Conservation (phyloP, 768 basidiomycete genomes). For the Amanita molliuscula region DNA sequence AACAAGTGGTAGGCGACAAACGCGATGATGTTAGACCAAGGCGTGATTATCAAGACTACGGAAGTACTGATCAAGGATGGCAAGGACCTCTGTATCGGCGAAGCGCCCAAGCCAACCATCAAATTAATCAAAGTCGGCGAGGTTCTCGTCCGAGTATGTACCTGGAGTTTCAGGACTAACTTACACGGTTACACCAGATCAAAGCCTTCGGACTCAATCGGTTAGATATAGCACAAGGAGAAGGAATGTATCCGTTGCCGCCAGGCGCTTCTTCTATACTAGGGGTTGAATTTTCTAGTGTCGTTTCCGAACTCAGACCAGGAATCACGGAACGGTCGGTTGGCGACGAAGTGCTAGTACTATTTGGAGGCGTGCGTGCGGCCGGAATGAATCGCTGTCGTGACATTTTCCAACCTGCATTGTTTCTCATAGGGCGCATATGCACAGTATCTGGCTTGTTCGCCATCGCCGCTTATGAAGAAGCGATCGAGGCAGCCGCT, state of each 20-base stretch:
- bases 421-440: constrained; percentile 63
- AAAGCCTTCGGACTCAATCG: constrained; percentile 85
- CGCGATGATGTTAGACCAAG: too few species aligned
- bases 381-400: background rate
- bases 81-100: constrained; percentile 72
- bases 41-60: background rate
- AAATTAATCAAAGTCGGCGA: constrained; percentile 37
- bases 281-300: constrained; percentile 83
- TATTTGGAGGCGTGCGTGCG: constrained; percentile 68
- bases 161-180: background rate
- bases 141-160: constrained; percentile 72
- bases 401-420: background rate
- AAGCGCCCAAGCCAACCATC: constrained; percentile 52
- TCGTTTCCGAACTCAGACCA: constrained; percentile 42
- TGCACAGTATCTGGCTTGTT: constrained; percentile 72
- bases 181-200: constrained; percentile 30
- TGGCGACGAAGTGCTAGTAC: constrained; percentile 69
- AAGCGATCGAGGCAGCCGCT: constrained; percentile 83
- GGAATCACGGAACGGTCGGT: constrained; percentile 43
- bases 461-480: constrained; percentile 52
- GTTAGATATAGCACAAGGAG: constrained; percentile 70
- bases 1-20: too few species aligned
- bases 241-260: constrained; percentile 70
- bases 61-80: constrained; percentile 72
- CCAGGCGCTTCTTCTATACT: constrained; percentile 66